phyloP scores from a whole-genome alignment of 192 early-diverging fungal genomes.

The Rhizophagus clarus region DNA sequence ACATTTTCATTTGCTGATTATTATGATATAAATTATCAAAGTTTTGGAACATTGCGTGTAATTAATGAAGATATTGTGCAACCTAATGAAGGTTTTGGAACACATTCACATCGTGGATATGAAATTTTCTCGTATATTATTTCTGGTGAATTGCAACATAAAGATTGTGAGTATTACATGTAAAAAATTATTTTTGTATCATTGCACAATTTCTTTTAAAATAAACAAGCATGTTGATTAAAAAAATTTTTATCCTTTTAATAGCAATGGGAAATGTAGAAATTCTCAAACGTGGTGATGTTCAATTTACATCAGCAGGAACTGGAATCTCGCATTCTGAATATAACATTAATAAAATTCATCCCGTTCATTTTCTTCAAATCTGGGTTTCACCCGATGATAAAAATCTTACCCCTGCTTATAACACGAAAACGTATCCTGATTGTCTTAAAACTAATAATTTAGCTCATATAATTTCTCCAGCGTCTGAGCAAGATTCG shows the following conservation, averaged over 20 bases:
- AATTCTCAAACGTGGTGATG: constrained; percentile 37
- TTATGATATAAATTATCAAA: constrained; percentile 37
- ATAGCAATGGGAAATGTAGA: constrained; percentile 47
- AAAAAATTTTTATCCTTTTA: too few species aligned
- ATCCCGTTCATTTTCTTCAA: constrained; percentile 41
- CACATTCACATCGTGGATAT: constrained; percentile 42
- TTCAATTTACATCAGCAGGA: constrained; percentile 50
- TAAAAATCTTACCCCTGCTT: constrained; percentile 2
- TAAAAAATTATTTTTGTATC: neutral
- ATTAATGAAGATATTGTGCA: constrained; percentile 50
- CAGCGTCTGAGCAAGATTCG: neutral
- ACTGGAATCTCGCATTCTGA: constrained; percentile 48
- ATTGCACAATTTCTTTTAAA: too few species aligned
- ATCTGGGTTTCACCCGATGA: constrained; percentile 36
- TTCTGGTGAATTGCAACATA: constrained; percentile 43
- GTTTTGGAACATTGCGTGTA: constrained; percentile 43
- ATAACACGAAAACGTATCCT: constrained; percentile 32
- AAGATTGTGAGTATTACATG: constrained; percentile 38
- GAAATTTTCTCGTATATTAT: constrained; percentile 53
- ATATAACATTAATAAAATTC: constrained; percentile 33
- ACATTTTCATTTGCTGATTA: constrained; percentile 51
- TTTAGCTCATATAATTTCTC: constrained; percentile 21
- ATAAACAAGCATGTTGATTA: too few species aligned
- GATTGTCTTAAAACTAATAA: constrained; percentile 23
- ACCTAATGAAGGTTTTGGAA: constrained; percentile 42